A percentile compares a stretch with the other conserved stretches of the same genome.
phyloP scores from a whole-genome alignment of 1,139 yeast genomes.

The Maudiozyma humilis region DNA sequence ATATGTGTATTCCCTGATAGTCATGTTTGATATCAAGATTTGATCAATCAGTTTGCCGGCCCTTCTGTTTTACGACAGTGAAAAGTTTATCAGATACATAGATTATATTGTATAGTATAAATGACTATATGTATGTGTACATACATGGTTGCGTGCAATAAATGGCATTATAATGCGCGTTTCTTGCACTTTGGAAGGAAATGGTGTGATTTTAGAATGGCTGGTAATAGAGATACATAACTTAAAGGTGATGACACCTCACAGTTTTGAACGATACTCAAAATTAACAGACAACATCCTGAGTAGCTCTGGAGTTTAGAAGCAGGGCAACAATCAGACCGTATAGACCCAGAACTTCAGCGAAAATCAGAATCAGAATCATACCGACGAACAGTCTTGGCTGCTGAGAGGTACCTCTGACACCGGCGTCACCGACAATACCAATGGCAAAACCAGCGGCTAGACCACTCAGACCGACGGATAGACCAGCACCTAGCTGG shows the following conservation, averaged over 20 bases:
- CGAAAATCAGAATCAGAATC: constrained; percentile 94
- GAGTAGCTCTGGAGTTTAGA: constrained; percentile 94
- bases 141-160: neutral
- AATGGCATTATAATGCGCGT: neutral
- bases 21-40: neutral
- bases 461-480: constrained; percentile 94
- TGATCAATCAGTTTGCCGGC: neutral
- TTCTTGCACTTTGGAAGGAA: neutral
- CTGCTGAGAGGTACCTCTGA: constrained; percentile 92
- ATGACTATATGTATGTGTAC: neutral
- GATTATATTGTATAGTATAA: neutral
- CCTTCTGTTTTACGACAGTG: neutral
- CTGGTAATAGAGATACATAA: no score
- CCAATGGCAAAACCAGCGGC: constrained; percentile 99
- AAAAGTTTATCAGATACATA: neutral
- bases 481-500: constrained; percentile 96
- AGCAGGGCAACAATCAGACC: constrained; percentile 96
- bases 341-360: constrained; percentile 95
- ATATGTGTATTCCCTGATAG: neutral
- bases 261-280: no score
- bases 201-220: no score
- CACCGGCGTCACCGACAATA: constrained; percentile 98
- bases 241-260: no score
- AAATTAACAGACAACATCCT: constrained; percentile 73
- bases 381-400: constrained; percentile 96